Conservation (phyloP, 192 early-diverging fungal species). For the Rhizoclosmatium sp. region DNA sequence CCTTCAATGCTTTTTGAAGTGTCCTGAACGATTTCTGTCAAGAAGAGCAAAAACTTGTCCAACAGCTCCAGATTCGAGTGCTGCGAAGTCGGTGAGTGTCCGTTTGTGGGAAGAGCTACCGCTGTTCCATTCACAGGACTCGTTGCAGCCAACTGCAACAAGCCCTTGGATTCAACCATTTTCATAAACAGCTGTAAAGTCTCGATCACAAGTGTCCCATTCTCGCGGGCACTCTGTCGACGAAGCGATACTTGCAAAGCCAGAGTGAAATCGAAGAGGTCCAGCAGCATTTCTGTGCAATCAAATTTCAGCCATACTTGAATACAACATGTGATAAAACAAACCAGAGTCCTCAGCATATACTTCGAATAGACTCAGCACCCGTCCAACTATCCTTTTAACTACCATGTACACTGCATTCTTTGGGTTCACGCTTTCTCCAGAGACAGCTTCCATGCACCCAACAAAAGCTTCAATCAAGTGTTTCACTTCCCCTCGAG, state of each 20-base stretch:
- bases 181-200: conserved; percentile 37
- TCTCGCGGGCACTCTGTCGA: conserved; percentile 31
- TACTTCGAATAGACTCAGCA: conserved; percentile 18
- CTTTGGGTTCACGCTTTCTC: conserved; percentile 19
- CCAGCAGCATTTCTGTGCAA: conserved; percentile 27
- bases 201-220: conserved; percentile 25
- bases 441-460: conserved; percentile 12
- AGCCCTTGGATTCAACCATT: conserved; percentile 15
- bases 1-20: conserved; percentile 30
- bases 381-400: conserved; percentile 2
- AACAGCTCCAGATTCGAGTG: not conserved
- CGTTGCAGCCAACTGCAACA: conserved; percentile 3
- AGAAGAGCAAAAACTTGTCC: conserved; percentile 36
- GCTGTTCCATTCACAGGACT: not conserved
- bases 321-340: not conserved
- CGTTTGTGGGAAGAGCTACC: not conserved
- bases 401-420: conserved; percentile 25
- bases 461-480: not conserved
- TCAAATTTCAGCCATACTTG: not conserved
- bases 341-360: conserved; percentile 31
- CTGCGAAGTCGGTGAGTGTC: not conserved
- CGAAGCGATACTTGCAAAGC: conserved; percentile 24
- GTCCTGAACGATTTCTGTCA: conserved; percentile 29
- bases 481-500: conserved; percentile 4
- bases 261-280: conserved; percentile 37